These are phyloP conservation scores for Adansonia grandidieri DNA, from an alignment of 441 rosid species.

Conservation along the genomic window DNA sequence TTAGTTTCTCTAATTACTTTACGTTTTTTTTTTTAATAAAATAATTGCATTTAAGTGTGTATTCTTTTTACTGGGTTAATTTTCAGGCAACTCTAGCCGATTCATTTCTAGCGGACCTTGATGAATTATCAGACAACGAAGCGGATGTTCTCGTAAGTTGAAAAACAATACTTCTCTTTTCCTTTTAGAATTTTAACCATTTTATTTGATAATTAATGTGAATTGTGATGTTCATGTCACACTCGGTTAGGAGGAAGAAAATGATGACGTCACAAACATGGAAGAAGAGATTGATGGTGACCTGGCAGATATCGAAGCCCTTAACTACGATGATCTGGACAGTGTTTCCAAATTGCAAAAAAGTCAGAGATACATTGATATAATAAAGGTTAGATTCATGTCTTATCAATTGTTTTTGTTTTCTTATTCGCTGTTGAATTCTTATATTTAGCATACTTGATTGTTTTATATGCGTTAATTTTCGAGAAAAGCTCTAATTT, in stretches of 20 bases:
- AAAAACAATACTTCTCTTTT: background rate
- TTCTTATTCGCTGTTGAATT: background rate
- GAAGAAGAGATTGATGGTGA: conserved; percentile 80
- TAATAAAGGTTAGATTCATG: conserved; percentile 64
- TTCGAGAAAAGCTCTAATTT: background rate
- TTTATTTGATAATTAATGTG: background rate
- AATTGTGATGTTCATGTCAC: background rate
- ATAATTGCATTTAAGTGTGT: conserved; percentile 3
- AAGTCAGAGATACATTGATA: conserved; percentile 71
- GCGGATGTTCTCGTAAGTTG: conserved; percentile 61
- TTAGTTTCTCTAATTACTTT: background rate
- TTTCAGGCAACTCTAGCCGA: conserved; percentile 84
- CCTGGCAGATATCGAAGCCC: conserved; percentile 64
- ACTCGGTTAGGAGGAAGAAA: conserved; percentile 64
- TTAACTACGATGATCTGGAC: conserved; percentile 83
- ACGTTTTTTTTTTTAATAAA: background rate
- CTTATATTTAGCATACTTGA: background rate
- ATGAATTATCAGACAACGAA: conserved; percentile 90
- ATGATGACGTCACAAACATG: conserved; percentile 57
- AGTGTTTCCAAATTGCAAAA: conserved; percentile 78
- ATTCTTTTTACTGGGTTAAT: background rate
- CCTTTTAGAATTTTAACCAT: background rate
- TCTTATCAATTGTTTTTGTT: background rate
- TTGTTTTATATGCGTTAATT: background rate
- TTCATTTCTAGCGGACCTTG: conserved; percentile 90